Percentiles rank a stretch among this genome's conserved stretches.
Evolutionary conservation across 257 asterid genomes (phyloP).

Genomic region (Prunella vulgaris): DNA sequence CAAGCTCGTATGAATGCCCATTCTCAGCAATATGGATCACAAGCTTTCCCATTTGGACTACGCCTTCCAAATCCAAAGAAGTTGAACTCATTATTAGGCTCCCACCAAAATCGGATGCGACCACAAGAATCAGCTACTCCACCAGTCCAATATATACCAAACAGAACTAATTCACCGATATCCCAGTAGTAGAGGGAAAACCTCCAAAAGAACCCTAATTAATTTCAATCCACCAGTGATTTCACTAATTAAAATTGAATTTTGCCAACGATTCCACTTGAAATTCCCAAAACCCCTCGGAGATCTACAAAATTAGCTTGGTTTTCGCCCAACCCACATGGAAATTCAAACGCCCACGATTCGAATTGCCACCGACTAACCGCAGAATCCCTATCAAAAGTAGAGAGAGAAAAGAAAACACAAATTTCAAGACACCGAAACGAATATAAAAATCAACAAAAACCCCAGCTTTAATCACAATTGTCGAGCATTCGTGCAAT

Average conservation of each 20-base stretch:
- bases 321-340: slow-evolving; percentile 9
- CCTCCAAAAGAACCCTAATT: slow-evolving; percentile 22
- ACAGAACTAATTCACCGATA: slow-evolving; percentile 13
- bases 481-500: slow-evolving; percentile 24
- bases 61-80: slow-evolving; percentile 48
- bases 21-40: slow-evolving; percentile 78
- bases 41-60: slow-evolving; percentile 71
- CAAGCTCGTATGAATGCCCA: slow-evolving; percentile 73
- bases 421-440: slow-evolving; percentile 20
- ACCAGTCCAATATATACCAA: slow-evolving; percentile 1
- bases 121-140: slow-evolving; percentile 13
- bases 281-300: slow-evolving; percentile 18
- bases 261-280: slow-evolving; percentile 10
- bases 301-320: slow-evolving; percentile 27
- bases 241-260: slow-evolving; percentile 16
- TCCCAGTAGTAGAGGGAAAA: slow-evolving; percentile 8
- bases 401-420: background rate
- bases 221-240: slow-evolving; percentile 15
- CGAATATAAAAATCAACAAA: slow-evolving; percentile 15
- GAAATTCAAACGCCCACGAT: slow-evolving; percentile 5
- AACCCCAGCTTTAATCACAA: slow-evolving; percentile 25
- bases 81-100: slow-evolving; percentile 50
- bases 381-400: slow-evolving; percentile 26
- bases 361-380: slow-evolving; percentile 34
- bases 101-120: background rate